Percentiles rank a stretch among this genome's conserved stretches.
Evolutionary conservation across 805 yeast genomes (phyloP).

Genomic region (Blastobotrys chiropterorum): DNA sequence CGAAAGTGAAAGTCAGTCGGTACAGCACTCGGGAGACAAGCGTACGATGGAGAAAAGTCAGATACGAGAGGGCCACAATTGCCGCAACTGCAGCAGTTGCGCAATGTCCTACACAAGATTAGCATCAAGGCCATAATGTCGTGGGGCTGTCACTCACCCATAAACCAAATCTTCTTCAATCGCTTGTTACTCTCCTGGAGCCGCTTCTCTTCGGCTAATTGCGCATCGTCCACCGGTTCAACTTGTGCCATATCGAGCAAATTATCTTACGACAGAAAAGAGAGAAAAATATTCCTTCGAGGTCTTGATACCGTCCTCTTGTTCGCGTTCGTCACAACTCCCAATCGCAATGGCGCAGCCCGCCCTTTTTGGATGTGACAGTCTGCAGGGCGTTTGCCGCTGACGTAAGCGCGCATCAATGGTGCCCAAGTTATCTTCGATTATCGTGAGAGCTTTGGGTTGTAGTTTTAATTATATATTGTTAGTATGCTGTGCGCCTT

Average conservation of each 20-base stretch:
- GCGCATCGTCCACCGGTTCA: neutral
- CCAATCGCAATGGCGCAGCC: neutral
- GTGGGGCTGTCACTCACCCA: neutral
- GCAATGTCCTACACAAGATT: constrained; percentile 10
- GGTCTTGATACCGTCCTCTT: neutral
- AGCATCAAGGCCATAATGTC: neutral
- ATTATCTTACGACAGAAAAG: neutral
- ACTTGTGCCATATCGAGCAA: neutral
- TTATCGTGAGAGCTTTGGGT: no score
- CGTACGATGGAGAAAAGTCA: constrained; percentile 21
- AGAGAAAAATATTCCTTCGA: neutral
- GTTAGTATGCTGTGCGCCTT: no score
- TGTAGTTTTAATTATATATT: no score
- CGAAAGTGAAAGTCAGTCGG: constrained; percentile 21
- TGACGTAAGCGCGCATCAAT: neutral
- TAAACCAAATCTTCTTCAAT: neutral
- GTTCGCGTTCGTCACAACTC: neutral
- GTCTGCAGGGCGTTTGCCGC: neutral
- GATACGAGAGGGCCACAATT: constrained; percentile 16
- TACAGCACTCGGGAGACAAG: constrained; percentile 22
- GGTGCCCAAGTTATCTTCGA: no score
- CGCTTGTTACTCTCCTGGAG: neutral
- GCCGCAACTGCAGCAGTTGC: constrained; percentile 10
- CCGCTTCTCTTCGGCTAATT: neutral
- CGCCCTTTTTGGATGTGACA: neutral